Evolutionary conservation across 164 flowering plant species (phyloP).

Genomic region (Santalum album): DNA sequence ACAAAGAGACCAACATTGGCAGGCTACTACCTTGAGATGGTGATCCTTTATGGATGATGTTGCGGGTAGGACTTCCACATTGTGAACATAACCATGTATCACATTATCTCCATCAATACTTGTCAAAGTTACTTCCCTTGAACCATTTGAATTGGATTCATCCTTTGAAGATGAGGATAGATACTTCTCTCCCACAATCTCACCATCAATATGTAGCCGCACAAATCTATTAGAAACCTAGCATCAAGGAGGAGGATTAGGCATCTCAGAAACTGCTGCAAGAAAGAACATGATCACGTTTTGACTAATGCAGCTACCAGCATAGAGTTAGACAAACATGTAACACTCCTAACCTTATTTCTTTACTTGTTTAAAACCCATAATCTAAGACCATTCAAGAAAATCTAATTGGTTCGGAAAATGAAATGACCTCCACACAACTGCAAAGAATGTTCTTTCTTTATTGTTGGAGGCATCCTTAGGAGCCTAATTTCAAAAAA

Average conservation of each 20-base stretch:
- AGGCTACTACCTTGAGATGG: constrained; percentile 34
- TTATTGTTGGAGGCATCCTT: too few relatives aligned
- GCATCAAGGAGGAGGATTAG: background rate
- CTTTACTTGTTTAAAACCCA: too few relatives aligned
- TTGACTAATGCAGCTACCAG: background rate
- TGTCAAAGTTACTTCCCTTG: constrained; percentile 27
- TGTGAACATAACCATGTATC: constrained; percentile 49
- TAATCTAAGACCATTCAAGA: too few relatives aligned
- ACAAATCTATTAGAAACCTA: constrained; percentile 41
- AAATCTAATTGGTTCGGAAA: too few relatives aligned
- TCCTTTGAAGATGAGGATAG: constrained; percentile 21
- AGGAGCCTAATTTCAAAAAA: too few relatives aligned
- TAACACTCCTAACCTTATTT: too few relatives aligned
- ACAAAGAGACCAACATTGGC: background rate
- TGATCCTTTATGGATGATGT: constrained; percentile 36
- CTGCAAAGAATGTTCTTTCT: too few relatives aligned
- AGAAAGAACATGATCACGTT: background rate
- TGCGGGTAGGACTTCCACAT: constrained; percentile 27
- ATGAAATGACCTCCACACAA: too few relatives aligned
- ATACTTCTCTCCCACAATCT: constrained; percentile 48
- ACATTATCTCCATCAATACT: constrained; percentile 22
- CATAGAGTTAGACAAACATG: background rate
- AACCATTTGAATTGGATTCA: constrained; percentile 15
- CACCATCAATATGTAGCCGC: constrained; percentile 60
- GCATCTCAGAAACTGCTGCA: background rate